A percentile compares a stretch with the other conserved stretches of the same genome.
Evolutionary conservation across 805 yeast genomes (phyloP).

Genomic region (Kurtzmaniella cleridarum): DNA sequence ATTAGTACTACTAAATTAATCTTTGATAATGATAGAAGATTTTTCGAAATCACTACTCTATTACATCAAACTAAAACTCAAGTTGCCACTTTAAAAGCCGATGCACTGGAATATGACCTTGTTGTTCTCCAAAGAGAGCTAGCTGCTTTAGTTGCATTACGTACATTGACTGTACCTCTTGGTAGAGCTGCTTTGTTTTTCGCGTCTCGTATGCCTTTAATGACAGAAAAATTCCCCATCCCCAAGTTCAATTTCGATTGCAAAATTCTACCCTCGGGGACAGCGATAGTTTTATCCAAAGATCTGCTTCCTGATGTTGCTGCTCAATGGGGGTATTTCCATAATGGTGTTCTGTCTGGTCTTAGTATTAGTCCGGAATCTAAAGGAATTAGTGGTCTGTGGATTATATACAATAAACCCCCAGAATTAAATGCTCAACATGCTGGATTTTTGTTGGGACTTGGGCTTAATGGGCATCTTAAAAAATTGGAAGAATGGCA

Average conservation of each 20-base stretch:
- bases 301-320: slow-evolving; percentile 44
- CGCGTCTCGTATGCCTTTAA: slow-evolving; percentile 65
- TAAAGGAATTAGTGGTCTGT: slow-evolving; percentile 73
- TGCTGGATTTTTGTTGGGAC: slow-evolving; percentile 90
- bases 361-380: slow-evolving; percentile 65
- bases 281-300: slow-evolving; percentile 56
- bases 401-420: slow-evolving; percentile 88
- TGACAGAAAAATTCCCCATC: slow-evolving; percentile 79
- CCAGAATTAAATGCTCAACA: slow-evolving; percentile 68
- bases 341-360: slow-evolving; percentile 88
- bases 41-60: slow-evolving; percentile 67
- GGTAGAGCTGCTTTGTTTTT: slow-evolving; percentile 75
- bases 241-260: slow-evolving; percentile 71
- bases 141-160: slow-evolving; percentile 55
- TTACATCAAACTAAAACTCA: slow-evolving; percentile 69
- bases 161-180: slow-evolving; percentile 71
- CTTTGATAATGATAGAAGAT: slow-evolving; percentile 73
- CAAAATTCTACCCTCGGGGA: slow-evolving; percentile 57
- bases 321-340: slow-evolving; percentile 82
- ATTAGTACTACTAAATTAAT: slow-evolving; percentile 64
- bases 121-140: slow-evolving; percentile 51
- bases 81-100: slow-evolving; percentile 37
- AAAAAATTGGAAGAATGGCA: slow-evolving; percentile 90
- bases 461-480: slow-evolving; percentile 89
- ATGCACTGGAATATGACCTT: slow-evolving; percentile 50